These are phyloP conservation scores for Sporisorium graminicola DNA, from an alignment of 1,284 basidiomycete genomes.

Conservation along the genomic window DNA sequence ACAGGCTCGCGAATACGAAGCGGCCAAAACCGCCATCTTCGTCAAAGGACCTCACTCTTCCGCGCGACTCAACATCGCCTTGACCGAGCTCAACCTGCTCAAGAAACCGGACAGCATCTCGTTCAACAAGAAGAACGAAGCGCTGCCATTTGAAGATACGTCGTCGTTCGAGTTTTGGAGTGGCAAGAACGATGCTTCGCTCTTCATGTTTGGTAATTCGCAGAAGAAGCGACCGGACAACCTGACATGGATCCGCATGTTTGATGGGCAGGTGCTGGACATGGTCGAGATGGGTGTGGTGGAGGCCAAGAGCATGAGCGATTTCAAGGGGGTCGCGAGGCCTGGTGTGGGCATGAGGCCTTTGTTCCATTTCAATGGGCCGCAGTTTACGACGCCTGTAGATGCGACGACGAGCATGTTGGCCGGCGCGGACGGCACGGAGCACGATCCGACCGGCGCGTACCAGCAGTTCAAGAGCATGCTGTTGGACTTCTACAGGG, in stretches of 20 bases:
- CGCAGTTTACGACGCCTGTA: constrained; percentile 71
- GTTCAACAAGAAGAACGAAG: constrained; percentile 93
- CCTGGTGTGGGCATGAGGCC: constrained; percentile 91
- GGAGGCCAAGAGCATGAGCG: constrained; percentile 80
- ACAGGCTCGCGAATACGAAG: constrained; percentile 86
- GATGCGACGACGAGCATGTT: constrained; percentile 39
- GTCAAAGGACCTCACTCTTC: constrained; percentile 89
- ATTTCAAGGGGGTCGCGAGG: constrained; percentile 91
- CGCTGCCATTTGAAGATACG: constrained; percentile 89
- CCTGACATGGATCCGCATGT: constrained; percentile 87
- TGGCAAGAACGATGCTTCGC: constrained; percentile 90
- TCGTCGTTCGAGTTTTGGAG: constrained; percentile 91
- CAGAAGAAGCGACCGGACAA: constrained; percentile 95
- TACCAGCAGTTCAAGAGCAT: constrained; percentile 81
- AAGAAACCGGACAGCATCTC: constrained; percentile 78
- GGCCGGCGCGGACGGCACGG: constrained; percentile 36
- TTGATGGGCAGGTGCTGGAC: constrained; percentile 87
- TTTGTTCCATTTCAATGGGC: constrained; percentile 90
- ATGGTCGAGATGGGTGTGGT: constrained; percentile 95
- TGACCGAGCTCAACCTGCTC: constrained; percentile 77
- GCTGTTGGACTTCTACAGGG: constrained; percentile 87
- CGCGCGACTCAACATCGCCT: constrained; percentile 81
- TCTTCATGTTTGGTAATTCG: constrained; percentile 91
- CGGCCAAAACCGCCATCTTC: constrained; percentile 85
- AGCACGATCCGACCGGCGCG: constrained; percentile 55